These are phyloP conservation scores for Hyphopichia wangnamkhiaoensis DNA, from an alignment of 1,139 yeast species.

Conservation along the genomic window DNA sequence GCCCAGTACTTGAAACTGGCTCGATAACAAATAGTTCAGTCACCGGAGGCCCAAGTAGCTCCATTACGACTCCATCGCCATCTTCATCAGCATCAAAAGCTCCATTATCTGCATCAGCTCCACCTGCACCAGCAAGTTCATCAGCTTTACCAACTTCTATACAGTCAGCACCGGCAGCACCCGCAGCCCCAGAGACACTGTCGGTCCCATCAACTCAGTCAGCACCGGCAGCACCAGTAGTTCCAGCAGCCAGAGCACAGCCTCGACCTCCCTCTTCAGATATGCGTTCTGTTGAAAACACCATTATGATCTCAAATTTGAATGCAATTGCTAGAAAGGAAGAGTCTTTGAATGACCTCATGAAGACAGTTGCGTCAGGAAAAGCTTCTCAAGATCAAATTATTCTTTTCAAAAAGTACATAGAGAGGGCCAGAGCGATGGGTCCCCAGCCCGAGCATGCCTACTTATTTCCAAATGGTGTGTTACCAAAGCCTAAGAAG, in stretches of 20 bases:
- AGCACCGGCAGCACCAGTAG: slow-evolving; percentile 11
- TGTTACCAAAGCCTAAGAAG: slow-evolving; percentile 18
- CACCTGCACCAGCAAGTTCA: slow-evolving; percentile 2
- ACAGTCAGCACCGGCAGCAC: slow-evolving; percentile 11
- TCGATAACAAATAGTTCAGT: too few species aligned
- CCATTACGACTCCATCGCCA: too few species aligned
- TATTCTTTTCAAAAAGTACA: slow-evolving; percentile 74
- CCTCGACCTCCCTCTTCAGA: slow-evolving; percentile 30
- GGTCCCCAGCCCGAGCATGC: slow-evolving; percentile 57
- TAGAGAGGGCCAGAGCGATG: slow-evolving; percentile 73
- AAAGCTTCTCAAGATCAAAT: slow-evolving; percentile 72
- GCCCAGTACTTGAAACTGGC: too few species aligned
- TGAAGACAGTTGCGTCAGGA: slow-evolving; percentile 85
- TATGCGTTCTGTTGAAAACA: slow-evolving; percentile 64
- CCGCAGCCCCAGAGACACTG: slow-evolving; percentile 7
- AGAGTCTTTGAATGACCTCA: slow-evolving; percentile 61
- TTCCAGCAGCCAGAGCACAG: slow-evolving; percentile 4
- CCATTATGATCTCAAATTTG: slow-evolving; percentile 78
- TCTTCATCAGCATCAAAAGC: too few species aligned
- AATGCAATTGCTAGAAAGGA: slow-evolving; percentile 80
- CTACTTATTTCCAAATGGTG: slow-evolving; percentile 21
- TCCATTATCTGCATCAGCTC: too few species aligned
- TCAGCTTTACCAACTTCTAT: slow-evolving; percentile 8
- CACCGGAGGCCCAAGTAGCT: too few species aligned
- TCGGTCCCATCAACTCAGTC: slow-evolving; percentile 8